Conservation (phyloP, 2,329 filamentous ascomycete species). For the Celoporthe dispersa region DNA sequence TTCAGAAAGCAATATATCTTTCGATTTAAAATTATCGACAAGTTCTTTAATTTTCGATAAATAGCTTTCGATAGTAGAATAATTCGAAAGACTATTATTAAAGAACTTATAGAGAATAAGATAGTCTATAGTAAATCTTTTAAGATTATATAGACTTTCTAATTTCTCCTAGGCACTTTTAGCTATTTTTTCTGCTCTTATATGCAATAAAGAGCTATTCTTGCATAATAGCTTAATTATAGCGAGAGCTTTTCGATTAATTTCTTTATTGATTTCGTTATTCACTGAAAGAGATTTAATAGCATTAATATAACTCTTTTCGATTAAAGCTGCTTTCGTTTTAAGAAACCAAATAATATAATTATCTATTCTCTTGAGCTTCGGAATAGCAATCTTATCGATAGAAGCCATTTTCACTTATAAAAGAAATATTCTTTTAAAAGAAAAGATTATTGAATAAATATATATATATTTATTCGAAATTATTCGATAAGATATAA, state of each 20-base stretch:
- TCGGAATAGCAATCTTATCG: not conserved
- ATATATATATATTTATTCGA: conserved; percentile 3
- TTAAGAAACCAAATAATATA: conserved; percentile 6
- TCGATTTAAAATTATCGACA: not conserved
- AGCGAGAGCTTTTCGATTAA: not conserved
- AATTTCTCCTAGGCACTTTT: conserved; percentile 1
- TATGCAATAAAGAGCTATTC: conserved; percentile 5
- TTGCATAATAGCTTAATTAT: not conserved
- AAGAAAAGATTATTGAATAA: not conserved
- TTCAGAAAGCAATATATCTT: not conserved
- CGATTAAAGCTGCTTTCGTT: not conserved
- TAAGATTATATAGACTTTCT: conserved; percentile 11
- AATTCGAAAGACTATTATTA: not conserved
- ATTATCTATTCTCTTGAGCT: not conserved
- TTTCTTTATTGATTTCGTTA: not conserved
- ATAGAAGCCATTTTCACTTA: not conserved
- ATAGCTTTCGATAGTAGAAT: conserved; percentile 5
- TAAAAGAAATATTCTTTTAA: not conserved
- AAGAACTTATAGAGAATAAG: conserved; percentile 5
- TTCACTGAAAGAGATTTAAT: not conserved
- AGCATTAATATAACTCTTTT: conserved; percentile 5
- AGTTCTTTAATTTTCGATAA: conserved; percentile 12
- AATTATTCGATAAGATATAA: not conserved
- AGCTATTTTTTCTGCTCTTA: not conserved
- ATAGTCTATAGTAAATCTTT: conserved; percentile 13